These are phyloP conservation scores for Phaeosphaeriaceae sp. DNA, from an alignment of 2,329 filamentous ascomycete genomes.

Conservation along the genomic window DNA sequence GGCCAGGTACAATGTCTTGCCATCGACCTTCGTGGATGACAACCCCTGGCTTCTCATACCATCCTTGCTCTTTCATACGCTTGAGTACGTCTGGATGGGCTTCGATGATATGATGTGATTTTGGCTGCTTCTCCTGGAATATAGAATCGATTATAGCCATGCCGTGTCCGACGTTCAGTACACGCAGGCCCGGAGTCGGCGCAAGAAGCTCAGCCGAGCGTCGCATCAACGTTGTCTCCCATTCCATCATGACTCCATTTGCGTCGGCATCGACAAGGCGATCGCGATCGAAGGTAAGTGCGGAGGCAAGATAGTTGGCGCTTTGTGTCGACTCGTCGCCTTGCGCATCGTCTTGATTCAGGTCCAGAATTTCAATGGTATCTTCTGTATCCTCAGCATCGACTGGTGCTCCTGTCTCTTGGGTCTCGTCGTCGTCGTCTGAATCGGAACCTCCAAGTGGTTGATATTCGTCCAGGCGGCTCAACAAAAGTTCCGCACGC, in stretches of 20 bases:
- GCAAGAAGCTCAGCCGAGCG: conserved; percentile 53
- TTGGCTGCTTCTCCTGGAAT: conserved; percentile 53
- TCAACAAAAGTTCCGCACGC: conserved; percentile 85
- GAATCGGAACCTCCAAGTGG: conserved; percentile 66
- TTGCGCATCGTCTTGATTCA: conserved; percentile 28
- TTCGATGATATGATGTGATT: conserved; percentile 59
- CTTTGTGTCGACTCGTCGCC: conserved; percentile 50
- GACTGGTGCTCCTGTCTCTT: conserved; percentile 26
- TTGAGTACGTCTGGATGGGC: conserved; percentile 58
- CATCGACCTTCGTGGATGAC: conserved; percentile 57
- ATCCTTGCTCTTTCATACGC: conserved; percentile 55
- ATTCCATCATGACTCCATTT: conserved; percentile 63
- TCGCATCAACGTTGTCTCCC: conserved; percentile 59
- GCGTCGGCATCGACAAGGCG: conserved; percentile 56
- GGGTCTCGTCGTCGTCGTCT: conserved; percentile 55
- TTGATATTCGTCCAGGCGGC: conserved; percentile 82
- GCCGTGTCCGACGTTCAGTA: conserved; percentile 59
- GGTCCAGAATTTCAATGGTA: conserved; percentile 34
- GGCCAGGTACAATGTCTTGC: conserved; percentile 57
- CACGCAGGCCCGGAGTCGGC: conserved; percentile 49
- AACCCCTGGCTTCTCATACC: conserved; percentile 58
- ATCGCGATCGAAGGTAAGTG: conserved; percentile 56
- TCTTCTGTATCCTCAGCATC: conserved; percentile 36
- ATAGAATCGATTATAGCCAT: conserved; percentile 60
- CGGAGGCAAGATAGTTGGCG: conserved; percentile 57